Evolutionary conservation across 1,284 basidiomycete genomes (phyloP), one percentile per base, ranked within the genome.

Genomic region (Ganoderma lucidum): DNA sequence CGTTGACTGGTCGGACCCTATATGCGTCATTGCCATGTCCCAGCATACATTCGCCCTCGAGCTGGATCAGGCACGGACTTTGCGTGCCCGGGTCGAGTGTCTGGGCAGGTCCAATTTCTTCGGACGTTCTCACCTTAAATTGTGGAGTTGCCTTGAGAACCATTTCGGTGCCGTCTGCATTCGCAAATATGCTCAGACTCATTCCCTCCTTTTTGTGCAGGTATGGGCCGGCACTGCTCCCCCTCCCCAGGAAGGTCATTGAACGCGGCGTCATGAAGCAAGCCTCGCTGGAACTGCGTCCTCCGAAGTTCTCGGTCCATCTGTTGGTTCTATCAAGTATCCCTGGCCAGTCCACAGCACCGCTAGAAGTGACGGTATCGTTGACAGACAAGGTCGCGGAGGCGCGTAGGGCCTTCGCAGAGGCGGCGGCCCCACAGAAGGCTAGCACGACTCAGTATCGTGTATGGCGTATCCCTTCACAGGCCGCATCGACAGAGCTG

Each of bases 251-350:
- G 64, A 84, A 85, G 28, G 92, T 96, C 66, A 88, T 96, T 69
- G 80, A 84, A 15, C 85, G 86, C 70, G 93, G 87, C 17, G 80
- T 83, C 63, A 77, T 81, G 48, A 86, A 87, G 73, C 83, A 86
- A 69, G 81, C 84, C 28, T 81, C 83, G n/a, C 82, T 98, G 69
- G 96, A 98, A 80, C 86, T 97, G 63, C 87, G 88, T 66, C 96
- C 96, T 19, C 91, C 92, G 1, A 83, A 84, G 44, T 84, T 97
- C 77, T 87, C 86, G 69, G 86, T 91, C 37, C 87, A 92, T 76
- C 80, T 83, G 41, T 82, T 90, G 42, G 59, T 62, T 10, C 41
- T 65, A 4, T 35, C 60, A 10, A 64, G 59, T 39, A 53, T 71
- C 2, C 68, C 73, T 35, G 73, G 74, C 23, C 69, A 73, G 19